Evolutionary conservation across 1,139 yeast species (phyloP).

Genomic region (Wickerhamomyces sp.): DNA sequence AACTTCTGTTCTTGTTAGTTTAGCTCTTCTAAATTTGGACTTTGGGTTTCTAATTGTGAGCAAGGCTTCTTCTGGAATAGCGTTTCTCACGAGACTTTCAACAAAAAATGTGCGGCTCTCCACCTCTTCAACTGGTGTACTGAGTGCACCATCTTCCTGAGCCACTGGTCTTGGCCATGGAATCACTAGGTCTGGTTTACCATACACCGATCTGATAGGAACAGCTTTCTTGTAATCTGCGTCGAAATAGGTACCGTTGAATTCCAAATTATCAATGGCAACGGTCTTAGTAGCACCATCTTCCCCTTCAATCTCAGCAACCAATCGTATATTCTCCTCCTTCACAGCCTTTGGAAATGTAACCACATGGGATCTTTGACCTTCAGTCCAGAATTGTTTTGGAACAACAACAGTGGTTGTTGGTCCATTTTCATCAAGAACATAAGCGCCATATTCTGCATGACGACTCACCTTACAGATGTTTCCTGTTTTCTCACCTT

Average conservation of each 20-base stretch:
- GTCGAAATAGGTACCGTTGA: slow-evolving; percentile 68
- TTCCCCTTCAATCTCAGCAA: slow-evolving; percentile 68
- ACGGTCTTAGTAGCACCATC: slow-evolving; percentile 58
- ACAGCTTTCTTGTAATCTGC: slow-evolving; percentile 66
- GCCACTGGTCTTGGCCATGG: slow-evolving; percentile 90
- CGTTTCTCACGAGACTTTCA: slow-evolving; percentile 58
- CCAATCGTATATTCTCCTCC: slow-evolving; percentile 64
- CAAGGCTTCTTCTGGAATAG: slow-evolving; percentile 65
- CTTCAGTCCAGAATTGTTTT: slow-evolving; percentile 65
- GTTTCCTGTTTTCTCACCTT: slow-evolving; percentile 69
- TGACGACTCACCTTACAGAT: slow-evolving; percentile 53
- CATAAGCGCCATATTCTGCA: slow-evolving; percentile 44
- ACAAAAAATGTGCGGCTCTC: slow-evolving; percentile 74
- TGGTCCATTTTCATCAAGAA: slow-evolving; percentile 54
- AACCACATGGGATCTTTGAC: slow-evolving; percentile 65
- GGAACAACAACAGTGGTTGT: slow-evolving; percentile 54
- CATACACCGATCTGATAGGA: slow-evolving; percentile 74
- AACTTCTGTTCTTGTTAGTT: slow-evolving; percentile 56
- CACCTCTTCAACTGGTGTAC: slow-evolving; percentile 56
- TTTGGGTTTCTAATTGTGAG: slow-evolving; percentile 68
- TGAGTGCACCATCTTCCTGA: slow-evolving; percentile 52
- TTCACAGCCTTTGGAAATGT: slow-evolving; percentile 53
- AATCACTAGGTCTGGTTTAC: slow-evolving; percentile 56
- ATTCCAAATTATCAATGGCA: slow-evolving; percentile 71
- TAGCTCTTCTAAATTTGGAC: slow-evolving; percentile 48